These are phyloP conservation scores for Silene coronaria DNA, from an alignment of 179 eudicot species.

Conservation along the genomic window DNA sequence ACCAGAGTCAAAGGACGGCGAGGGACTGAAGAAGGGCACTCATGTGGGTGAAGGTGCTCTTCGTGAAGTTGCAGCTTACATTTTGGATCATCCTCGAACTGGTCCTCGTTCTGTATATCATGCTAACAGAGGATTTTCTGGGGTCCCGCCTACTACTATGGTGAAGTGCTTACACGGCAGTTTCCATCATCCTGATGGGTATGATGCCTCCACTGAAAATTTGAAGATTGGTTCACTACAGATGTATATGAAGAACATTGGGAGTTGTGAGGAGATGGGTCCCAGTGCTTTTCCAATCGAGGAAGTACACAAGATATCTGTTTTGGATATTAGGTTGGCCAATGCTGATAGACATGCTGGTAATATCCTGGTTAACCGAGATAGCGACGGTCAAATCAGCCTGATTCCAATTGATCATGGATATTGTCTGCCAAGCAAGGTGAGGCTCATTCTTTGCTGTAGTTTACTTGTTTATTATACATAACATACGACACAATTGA, in stretches of 20 bases:
- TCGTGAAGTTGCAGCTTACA: conserved; percentile 59
- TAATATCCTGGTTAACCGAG: conserved; percentile 52
- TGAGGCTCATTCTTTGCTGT: conserved; percentile 23
- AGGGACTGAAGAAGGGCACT: conserved; percentile 58
- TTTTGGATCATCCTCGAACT: conserved; percentile 62
- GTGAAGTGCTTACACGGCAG: conserved; percentile 51
- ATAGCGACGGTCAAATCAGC: conserved; percentile 31
- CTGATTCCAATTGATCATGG: conserved; percentile 74
- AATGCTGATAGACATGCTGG: conserved; percentile 96
- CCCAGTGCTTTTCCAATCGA: conserved; percentile 65
- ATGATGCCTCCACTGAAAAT: conserved; percentile 21
- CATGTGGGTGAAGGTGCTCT: conserved; percentile 56
- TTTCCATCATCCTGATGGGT: conserved; percentile 65
- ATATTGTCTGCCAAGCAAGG: conserved; percentile 68
- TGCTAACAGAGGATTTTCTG: conserved; percentile 57
- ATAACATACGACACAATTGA: not conserved
- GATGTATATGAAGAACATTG: conserved; percentile 69
- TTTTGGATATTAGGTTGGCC: conserved; percentile 68
- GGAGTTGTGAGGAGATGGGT: conserved; percentile 88
- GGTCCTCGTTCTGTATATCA: conserved; percentile 40
- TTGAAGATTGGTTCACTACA: conserved; percentile 74
- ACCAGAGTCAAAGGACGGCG: conserved; percentile 45
- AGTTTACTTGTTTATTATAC: conserved; percentile 10
- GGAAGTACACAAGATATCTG: conserved; percentile 76
- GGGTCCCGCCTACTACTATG: conserved; percentile 73